Evolutionary conservation across 2,329 filamentous ascomycete species (phyloP).

Genomic region (Aspergillus phoenicis): DNA sequence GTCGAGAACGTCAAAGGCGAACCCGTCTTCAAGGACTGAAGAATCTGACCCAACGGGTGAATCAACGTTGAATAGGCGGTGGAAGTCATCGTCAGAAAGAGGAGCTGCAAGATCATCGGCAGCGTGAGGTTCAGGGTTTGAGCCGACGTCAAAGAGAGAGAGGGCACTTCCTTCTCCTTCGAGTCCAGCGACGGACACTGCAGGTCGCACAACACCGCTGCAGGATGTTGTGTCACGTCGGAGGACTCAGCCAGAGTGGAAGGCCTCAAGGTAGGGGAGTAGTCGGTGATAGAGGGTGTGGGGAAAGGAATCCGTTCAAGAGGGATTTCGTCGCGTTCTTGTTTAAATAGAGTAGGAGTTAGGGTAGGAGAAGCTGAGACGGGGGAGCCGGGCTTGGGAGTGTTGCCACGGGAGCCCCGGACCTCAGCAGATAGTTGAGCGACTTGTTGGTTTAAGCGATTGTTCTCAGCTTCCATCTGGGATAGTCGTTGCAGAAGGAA

Average conservation of each 20-base stretch:
- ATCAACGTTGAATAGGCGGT: conserved; percentile 62
- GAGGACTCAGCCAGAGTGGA: conserved; percentile 60
- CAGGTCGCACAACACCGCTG: conserved; percentile 99
- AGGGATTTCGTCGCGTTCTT: conserved; percentile 46
- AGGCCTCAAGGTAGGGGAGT: conserved; percentile 44
- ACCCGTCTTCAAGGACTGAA: conserved; percentile 74
- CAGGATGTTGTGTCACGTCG: conserved; percentile 99
- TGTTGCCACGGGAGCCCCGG: conserved; percentile 42
- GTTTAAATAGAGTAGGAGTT: conserved; percentile 47
- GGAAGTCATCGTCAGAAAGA: conserved; percentile 71
- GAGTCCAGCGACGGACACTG: conserved; percentile 89
- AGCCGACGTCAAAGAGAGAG: conserved; percentile 44
- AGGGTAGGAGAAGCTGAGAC: conserved; percentile 42
- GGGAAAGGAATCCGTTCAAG: conserved; percentile 46
- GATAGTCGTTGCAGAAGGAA: conserved; percentile 67
- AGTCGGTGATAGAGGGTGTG: conserved; percentile 41
- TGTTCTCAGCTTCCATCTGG: conserved; percentile 60
- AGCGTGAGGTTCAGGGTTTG: conserved; percentile 51
- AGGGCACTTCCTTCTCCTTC: conserved; percentile 52
- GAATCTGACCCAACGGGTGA: conserved; percentile 70
- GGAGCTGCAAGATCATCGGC: conserved; percentile 64
- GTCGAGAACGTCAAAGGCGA: conserved; percentile 70
- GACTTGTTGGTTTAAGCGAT: conserved; percentile 53
- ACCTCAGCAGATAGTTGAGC: conserved; percentile 53
- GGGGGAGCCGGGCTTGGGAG: conserved; percentile 41